Conservation (phyloP, 75 land plant species). For the Pinus taeda region DNA sequence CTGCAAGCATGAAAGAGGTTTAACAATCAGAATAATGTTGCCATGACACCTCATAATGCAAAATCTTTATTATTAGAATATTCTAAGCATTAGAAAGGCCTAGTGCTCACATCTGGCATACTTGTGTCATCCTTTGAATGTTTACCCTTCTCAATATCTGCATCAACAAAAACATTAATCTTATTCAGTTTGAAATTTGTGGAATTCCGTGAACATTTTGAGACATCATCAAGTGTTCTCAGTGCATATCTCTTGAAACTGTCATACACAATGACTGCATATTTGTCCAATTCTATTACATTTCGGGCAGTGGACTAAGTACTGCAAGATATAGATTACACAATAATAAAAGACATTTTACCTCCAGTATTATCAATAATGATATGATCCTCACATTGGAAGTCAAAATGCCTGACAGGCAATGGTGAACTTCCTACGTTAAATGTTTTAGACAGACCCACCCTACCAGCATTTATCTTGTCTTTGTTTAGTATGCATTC, state of each 20-base stretch:
- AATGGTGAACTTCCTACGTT: conserved; percentile 39
- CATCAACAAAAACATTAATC: background rate
- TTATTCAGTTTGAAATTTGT: conserved; percentile 1
- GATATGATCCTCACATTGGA: conserved; percentile 44
- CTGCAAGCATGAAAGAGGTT: background rate
- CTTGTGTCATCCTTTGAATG: background rate
- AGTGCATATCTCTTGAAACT: background rate
- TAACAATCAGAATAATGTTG: background rate
- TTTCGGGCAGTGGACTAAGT: background rate
- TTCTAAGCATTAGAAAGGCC: background rate
- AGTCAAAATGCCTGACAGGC: conserved; percentile 84
- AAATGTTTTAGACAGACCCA: conserved; percentile 1
- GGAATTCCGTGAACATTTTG: background rate
- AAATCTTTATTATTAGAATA: background rate
- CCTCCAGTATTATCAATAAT: conserved; percentile 9
- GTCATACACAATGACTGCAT: background rate
- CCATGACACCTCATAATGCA: background rate
- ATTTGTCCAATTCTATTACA: background rate
- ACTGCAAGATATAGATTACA: background rate
- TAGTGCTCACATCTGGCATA: conserved; percentile 5
- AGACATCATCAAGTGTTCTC: conserved; percentile 5
- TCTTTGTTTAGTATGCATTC: background rate
- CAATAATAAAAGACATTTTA: background rate
- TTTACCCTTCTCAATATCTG: background rate
- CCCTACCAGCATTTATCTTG: background rate